Evolutionary conservation across 768 basidiomycete species (phyloP).

Genomic region (Phlebiopsis flavidoalba): DNA sequence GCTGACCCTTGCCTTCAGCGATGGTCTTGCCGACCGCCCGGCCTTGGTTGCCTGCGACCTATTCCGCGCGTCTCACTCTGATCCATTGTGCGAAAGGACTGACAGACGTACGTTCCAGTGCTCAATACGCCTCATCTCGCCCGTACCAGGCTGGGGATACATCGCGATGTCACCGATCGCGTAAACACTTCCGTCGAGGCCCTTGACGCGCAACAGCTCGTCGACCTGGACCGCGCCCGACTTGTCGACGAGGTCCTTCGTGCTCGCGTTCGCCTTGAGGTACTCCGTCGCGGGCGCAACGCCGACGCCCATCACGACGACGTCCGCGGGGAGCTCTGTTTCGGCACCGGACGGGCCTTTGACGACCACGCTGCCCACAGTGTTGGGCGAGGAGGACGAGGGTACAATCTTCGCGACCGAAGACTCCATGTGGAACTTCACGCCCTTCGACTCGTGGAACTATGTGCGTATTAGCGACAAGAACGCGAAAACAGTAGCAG

Average conservation of each 20-base stretch:
- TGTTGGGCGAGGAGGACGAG: slow-evolving; percentile 16
- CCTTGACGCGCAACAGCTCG: slow-evolving; percentile 59
- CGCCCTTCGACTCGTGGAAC: slow-evolving; percentile 78
- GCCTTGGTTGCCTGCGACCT: slow-evolving; percentile 85
- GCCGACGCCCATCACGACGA: slow-evolving; percentile 83
- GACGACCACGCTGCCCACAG: slow-evolving; percentile 20
- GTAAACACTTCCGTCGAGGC: slow-evolving; percentile 45
- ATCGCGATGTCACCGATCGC: slow-evolving; percentile 83
- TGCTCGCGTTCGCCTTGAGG: slow-evolving; percentile 66
- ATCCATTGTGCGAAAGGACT: neutral
- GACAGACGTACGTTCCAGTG: slow-evolving; percentile 78
- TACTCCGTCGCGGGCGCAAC: slow-evolving; percentile 80
- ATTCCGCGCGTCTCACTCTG: neutral
- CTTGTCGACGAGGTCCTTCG: slow-evolving; percentile 60
- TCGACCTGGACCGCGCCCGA: slow-evolving; percentile 79
- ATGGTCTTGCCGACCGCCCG: slow-evolving; percentile 80
- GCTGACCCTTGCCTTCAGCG: slow-evolving; percentile 47
- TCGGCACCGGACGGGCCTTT: slow-evolving; percentile 57
- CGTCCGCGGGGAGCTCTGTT: slow-evolving; percentile 61
- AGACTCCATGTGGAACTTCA: slow-evolving; percentile 77
- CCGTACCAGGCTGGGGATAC: slow-evolving; percentile 57
- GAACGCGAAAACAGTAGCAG: neutral
- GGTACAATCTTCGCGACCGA: slow-evolving; percentile 58
- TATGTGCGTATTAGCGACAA: slow-evolving; percentile 21
- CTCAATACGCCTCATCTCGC: slow-evolving; percentile 62